Percentiles rank a stretch among this genome's conserved stretches.
These are phyloP conservation scores for Rhynchospora breviuscula DNA, from an alignment of 176 grass and related monocot genomes.

Conservation along the genomic window DNA sequence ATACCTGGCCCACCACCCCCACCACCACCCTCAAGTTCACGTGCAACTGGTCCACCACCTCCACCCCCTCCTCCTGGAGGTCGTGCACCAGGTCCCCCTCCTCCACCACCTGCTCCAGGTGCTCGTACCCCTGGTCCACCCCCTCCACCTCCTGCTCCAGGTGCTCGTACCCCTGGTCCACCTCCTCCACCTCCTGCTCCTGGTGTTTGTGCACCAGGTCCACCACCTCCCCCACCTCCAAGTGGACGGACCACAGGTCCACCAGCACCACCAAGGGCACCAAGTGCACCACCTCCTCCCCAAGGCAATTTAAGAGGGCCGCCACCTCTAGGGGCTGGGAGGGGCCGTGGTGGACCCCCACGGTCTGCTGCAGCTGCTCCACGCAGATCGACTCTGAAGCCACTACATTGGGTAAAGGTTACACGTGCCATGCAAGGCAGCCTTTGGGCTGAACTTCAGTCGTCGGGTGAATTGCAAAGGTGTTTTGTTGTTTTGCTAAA, in stretches of 20 bases:
- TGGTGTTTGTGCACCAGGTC: conserved; percentile 44
- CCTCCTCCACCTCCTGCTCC: conserved; percentile 53
- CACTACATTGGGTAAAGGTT: conserved; percentile 95
- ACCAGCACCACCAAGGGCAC: conserved; percentile 73
- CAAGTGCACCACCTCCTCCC: conserved; percentile 62
- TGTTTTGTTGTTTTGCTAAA: conserved; percentile 27
- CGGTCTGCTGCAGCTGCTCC: conserved; percentile 39
- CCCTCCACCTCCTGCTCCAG: conserved; percentile 39
- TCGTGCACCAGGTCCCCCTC: conserved; percentile 16
- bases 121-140: conserved; percentile 54
- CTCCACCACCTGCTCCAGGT: conserved; percentile 25
- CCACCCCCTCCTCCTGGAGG: conserved; percentile 16
- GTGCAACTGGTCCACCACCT: conserved; percentile 17
- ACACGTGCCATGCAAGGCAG: conserved; percentile 87
- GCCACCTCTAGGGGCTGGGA: conserved; percentile 37
- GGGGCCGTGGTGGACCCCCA: conserved; percentile 55
- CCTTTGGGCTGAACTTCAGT: conserved; percentile 93
- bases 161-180: conserved; percentile 29
- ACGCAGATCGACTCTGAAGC: conserved; percentile 77
- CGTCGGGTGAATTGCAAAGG: conserved; percentile 63
- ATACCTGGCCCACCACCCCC: conserved; percentile 32
- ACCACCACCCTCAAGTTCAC: conserved; percentile 25
- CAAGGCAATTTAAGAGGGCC: conserved; percentile 41
- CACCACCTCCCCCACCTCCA: conserved; percentile 64
- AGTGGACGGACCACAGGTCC: conserved; percentile 47